Evolutionary conservation across 768 basidiomycete species (phyloP).

Genomic region (Agaricus subrufescens): DNA sequence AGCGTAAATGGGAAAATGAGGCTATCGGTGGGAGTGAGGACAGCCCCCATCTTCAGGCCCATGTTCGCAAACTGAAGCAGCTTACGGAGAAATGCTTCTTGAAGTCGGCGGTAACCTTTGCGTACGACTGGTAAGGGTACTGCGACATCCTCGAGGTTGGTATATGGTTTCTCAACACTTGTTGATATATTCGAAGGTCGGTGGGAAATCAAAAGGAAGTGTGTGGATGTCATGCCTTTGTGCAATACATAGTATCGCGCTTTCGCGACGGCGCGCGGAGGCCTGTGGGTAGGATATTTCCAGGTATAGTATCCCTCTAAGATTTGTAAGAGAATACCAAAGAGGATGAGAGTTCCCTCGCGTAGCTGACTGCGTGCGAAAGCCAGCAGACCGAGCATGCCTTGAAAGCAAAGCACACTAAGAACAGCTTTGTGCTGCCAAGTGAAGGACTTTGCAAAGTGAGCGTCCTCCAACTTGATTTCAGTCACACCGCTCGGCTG

Average conservation of each 20-base stretch:
- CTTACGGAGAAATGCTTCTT: background rate
- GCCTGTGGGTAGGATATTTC: background rate
- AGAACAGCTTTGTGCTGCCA: background rate
- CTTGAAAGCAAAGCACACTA: background rate
- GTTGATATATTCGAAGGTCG: background rate
- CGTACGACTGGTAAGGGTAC: background rate
- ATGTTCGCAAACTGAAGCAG: background rate
- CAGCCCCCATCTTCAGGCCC: background rate
- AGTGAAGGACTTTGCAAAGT: background rate
- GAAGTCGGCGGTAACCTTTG: background rate
- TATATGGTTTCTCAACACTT: background rate
- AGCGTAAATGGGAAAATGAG: background rate
- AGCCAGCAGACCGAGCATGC: background rate
- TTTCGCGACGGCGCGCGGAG: background rate
- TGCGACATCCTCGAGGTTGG: conserved; percentile 1
- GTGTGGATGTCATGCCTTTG: background rate
- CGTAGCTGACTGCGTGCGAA: background rate
- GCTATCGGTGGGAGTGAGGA: background rate
- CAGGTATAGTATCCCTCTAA: background rate
- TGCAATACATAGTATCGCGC: background rate
- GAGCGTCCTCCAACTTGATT: background rate
- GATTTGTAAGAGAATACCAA: background rate
- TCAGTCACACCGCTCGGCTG: background rate
- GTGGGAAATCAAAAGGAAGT: background rate
- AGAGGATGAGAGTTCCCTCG: background rate